Base-by-base conservation (phyloP, 2,329 filamentous ascomycete genomes). In the Exophiala sp. region DNA sequence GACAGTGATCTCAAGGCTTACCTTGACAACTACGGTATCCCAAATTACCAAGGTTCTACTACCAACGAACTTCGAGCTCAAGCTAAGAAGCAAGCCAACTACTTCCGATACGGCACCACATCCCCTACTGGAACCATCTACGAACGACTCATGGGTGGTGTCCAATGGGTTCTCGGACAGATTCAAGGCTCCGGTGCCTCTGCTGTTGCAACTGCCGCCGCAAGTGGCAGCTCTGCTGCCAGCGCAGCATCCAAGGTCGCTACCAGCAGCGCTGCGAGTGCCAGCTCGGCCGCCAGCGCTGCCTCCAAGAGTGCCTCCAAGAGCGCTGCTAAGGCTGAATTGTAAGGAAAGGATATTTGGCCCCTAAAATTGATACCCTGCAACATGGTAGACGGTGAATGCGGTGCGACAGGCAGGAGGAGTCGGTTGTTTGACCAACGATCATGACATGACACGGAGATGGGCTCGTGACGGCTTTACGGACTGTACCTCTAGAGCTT, bases 11-110 rank as follows among this genome's bases (percentile, higher is more conserved):
- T 94, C 58, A 91, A 92, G 77, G 75, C 81, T 1, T 92, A 91
- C 65, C 80, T 92, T 5, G 88, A 92, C 67, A 87, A 83, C 58
- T 92, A 90, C 60, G 89, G 89, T 35, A 75, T 92, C 38, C 78
- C 80, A 50, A 74, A 81, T 38, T 86, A 85, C 40, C 86, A 89
- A 68, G 85, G 85, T 5, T 84, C 83, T 14, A 86, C 75, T 53
- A 63, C 84, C 52, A 86, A 91, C 55, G 80, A 90, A 66, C 76
- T 92, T 16, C 82, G 83, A 57, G 86, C 87, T 7, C 76, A 83
- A 55, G 88, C 86, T 12, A 84, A 87, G 62, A 85, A 85, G 68
- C 86, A 91, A 64, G 79, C 82, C 18, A 88, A 85, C 18, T 91
- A 86, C 70, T 92, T 90, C 76, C 82, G 80, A 65, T 88, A 91